Percentiles rank a stretch among this genome's conserved stretches.
These are phyloP conservation scores for Apiospora kogelbergensis DNA, from an alignment of 2,329 filamentous ascomycete genomes.

Conservation along the genomic window DNA sequence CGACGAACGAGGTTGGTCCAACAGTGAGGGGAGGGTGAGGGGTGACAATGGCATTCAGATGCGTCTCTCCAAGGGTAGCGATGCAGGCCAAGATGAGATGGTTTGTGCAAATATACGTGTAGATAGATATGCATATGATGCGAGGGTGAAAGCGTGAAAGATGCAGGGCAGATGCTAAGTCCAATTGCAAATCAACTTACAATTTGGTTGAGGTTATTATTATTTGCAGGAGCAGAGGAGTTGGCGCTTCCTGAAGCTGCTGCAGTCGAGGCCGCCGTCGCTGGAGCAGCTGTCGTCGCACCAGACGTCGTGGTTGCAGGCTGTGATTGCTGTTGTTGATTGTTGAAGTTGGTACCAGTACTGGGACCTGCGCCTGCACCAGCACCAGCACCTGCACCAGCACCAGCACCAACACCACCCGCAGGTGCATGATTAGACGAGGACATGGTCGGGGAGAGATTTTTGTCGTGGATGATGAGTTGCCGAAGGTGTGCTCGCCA, in stretches of 20 bases:
- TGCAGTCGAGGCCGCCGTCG: constrained; percentile 15
- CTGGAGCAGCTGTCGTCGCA: constrained; percentile 23
- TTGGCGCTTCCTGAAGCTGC: constrained; percentile 23
- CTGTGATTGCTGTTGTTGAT: constrained; percentile 9
- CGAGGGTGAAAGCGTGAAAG: neutral
- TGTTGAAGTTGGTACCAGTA: constrained; percentile 19
- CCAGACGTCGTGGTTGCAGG: constrained; percentile 18
- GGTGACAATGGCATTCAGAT: neutral
- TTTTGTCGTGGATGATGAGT: too few species aligned
- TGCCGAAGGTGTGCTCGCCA: too few species aligned
- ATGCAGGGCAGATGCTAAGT: neutral
- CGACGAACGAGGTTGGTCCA: neutral
- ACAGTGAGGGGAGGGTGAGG: neutral
- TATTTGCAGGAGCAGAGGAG: constrained; percentile 51
- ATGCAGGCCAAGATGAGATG: neutral
- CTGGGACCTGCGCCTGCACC: constrained; percentile 18
- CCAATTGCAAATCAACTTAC: constrained; percentile 54
- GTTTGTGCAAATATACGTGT: neutral
- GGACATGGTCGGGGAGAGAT: neutral
- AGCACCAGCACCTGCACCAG: constrained; percentile 21
- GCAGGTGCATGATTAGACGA: constrained; percentile 28
- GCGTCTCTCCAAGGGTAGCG: neutral
- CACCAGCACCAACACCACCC: constrained; percentile 7
- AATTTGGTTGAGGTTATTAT: constrained; percentile 92
- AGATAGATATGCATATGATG: neutral